Percentiles rank a stretch among this genome's conserved stretches.
Conservation (phyloP, 148 eudicot species). For the Pouteria glomerata region DNA sequence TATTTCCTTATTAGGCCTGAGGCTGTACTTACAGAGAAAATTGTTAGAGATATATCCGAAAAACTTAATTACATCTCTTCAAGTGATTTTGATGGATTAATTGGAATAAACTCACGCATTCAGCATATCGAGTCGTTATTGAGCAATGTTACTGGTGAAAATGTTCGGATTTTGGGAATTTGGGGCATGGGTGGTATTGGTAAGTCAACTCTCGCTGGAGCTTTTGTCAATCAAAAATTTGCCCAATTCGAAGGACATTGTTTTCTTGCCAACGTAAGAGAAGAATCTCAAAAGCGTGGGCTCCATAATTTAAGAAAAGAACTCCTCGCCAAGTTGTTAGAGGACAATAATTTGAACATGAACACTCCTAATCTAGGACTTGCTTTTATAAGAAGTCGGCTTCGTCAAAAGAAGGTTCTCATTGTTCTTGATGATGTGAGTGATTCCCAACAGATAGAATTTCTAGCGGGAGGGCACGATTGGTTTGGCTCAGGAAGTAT, state of each 20-base stretch:
- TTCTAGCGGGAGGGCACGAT: neutral
- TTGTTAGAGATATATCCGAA: too few relatives aligned
- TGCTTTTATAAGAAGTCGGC: neutral
- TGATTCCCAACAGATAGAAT: neutral
- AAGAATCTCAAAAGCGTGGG: too few relatives aligned
- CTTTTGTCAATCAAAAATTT: neutral
- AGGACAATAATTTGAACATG: neutral
- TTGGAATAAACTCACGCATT: neutral
- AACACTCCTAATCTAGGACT: neutral
- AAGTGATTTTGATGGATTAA: neutral
- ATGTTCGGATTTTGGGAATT: neutral
- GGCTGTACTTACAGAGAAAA: too few relatives aligned
- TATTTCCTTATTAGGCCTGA: too few relatives aligned
- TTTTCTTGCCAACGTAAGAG: neutral
- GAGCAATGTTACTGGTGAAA: neutral
- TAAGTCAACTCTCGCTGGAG: too few relatives aligned
- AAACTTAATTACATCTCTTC: neutral
- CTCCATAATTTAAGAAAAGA: neutral
- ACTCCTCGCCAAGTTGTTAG: neutral
- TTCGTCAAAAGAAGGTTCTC: neutral
- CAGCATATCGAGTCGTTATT: neutral
- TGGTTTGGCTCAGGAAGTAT: conserved; percentile 10
- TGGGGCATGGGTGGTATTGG: neutral
- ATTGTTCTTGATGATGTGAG: conserved; percentile 16
- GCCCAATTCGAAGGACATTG: neutral